Evolutionary conservation across 2,329 filamentous ascomycete species (phyloP).

Genomic region (Fusarium subtropicale): DNA sequence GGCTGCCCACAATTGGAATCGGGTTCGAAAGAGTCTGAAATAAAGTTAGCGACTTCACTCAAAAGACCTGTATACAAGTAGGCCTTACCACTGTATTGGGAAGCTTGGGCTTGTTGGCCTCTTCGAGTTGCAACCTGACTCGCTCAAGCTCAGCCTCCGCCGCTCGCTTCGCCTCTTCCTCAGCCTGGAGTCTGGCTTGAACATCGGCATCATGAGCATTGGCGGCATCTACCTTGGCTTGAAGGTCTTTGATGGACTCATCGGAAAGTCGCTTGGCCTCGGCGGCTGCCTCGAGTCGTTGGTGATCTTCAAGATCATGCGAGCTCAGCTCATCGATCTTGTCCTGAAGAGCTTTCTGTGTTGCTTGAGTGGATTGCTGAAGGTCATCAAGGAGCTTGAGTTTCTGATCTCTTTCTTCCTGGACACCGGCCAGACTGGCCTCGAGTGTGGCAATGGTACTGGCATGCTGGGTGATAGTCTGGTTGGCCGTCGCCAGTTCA

Average conservation of each 20-base stretch:
- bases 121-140: slow-evolving; percentile 1
- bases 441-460: neutral
- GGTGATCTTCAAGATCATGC: slow-evolving; percentile 3
- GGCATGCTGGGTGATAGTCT: neutral
- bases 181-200: neutral
- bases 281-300: neutral
- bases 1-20: slow-evolving; percentile 1
- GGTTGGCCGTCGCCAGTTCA: neutral
- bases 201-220: slow-evolving; percentile 1
- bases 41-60: neutral
- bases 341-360: slow-evolving; percentile 7
- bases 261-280: slow-evolving; percentile 8
- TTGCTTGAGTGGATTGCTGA: neutral
- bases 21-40: slow-evolving; percentile 1
- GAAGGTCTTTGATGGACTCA: neutral
- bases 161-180: neutral
- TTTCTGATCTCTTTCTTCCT: slow-evolving; percentile 2
- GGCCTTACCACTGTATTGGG: slow-evolving; percentile 2
- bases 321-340: slow-evolving; percentile 2
- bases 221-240: slow-evolving; percentile 3
- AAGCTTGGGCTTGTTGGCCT: slow-evolving; percentile 4
- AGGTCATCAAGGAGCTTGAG: neutral
- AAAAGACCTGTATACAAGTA: accelerated
- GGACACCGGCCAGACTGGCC: neutral
- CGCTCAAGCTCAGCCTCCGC: slow-evolving; percentile 7